Evolutionary conservation across 176 grass and related monocot species (phyloP).

Genomic region (Saccharum spontaneum): DNA sequence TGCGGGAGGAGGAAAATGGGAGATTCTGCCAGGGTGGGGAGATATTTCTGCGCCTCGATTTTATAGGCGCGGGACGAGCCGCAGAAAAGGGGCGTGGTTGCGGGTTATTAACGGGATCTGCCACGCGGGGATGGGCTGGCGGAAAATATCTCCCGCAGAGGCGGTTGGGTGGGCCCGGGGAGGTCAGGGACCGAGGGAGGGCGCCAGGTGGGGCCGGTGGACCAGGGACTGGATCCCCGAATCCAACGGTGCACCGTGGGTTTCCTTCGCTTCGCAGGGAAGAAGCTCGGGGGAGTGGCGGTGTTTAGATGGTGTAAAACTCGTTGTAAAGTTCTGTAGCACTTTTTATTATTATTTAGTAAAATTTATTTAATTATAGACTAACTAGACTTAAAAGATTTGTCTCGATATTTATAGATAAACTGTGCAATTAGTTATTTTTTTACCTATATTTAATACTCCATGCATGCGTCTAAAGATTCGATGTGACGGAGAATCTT

Average conservation of each 20-base stretch:
- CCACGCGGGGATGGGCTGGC: not conserved
- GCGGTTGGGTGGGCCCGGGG: not conserved
- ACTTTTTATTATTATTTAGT: too few species aligned
- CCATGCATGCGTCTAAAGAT: too few species aligned
- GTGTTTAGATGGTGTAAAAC: too few species aligned
- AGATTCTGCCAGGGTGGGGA: constrained; percentile 15
- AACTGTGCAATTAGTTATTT: too few species aligned
- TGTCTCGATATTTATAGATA: too few species aligned
- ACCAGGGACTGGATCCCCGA: not conserved
- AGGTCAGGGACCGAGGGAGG: not conserved
- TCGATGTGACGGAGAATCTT: too few species aligned
- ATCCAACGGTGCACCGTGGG: constrained; percentile 16
- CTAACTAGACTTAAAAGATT: too few species aligned
- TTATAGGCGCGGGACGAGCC: not conserved
- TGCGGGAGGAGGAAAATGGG: not conserved
- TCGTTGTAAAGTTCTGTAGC: too few species aligned
- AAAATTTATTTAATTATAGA: too few species aligned
- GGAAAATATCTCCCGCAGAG: constrained; percentile 35
- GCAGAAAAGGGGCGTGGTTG: not conserved
- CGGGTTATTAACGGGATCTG: constrained; percentile 26
- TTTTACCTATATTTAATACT: too few species aligned
- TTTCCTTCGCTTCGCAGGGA: not conserved
- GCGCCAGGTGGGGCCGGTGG: not conserved
- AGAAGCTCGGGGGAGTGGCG: not conserved
- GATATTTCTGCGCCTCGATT: constrained; percentile 32